A percentile compares a stretch with the other conserved stretches of the same genome.
phyloP scores from a whole-genome alignment of 345 rosid genomes.

The Arabidopsis suecica region DNA sequence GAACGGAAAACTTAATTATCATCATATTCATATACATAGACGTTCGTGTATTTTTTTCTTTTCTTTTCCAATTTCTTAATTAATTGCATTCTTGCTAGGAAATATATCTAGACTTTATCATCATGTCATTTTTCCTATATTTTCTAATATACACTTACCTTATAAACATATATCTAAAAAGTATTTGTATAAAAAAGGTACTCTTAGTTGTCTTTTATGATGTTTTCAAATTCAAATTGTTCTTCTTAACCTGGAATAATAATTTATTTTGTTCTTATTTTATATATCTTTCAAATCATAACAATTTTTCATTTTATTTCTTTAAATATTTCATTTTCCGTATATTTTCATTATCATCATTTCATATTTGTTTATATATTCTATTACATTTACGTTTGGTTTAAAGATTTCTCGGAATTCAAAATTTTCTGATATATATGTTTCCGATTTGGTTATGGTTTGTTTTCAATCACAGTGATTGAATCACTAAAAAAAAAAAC shows the following conservation, averaged over 20 bases:
- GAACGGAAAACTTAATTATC: neutral
- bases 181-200: neutral
- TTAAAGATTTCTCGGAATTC: too few relatives aligned
- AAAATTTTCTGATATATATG: too few relatives aligned
- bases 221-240: neutral
- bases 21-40: neutral
- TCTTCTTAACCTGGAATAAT: neutral
- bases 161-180: neutral
- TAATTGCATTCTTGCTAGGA: neutral
- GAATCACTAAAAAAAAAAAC: too few relatives aligned
- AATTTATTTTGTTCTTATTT: neutral
- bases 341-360: too few relatives aligned
- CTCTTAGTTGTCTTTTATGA: neutral
- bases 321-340: too few relatives aligned
- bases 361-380: too few relatives aligned
- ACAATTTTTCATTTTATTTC: neutral
- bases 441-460: too few relatives aligned
- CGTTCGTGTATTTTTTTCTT: neutral
- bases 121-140: neutral
- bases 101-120: neutral
- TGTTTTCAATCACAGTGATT: too few relatives aligned
- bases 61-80: neutral
- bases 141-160: neutral
- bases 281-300: neutral
- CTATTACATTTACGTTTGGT: too few relatives aligned